Base-by-base conservation (phyloP, 2,329 filamentous ascomycete genomes). In the Neospermospora avenae region DNA sequence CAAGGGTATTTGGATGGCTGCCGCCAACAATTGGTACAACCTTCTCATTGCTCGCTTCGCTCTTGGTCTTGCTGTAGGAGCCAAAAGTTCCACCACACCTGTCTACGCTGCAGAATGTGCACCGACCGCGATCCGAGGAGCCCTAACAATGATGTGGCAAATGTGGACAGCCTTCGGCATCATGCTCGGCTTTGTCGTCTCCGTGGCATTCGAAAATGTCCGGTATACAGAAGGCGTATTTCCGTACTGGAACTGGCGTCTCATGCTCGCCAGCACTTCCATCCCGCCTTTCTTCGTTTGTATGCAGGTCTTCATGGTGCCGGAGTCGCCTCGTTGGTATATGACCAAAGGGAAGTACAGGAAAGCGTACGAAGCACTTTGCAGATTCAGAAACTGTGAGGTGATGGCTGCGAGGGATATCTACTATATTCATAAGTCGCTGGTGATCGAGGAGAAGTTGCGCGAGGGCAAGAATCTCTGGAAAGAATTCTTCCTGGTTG, bases 101-200 rank as follows among this genome's bases (percentile, higher is more conserved):
- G 86, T 93, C 28, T 93, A 90, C 67, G 78, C 79, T 16, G 81
- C 82, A 1, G 82, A 84, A 67, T 82, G 80, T 60, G 76, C 78
- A 1, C 82, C 82, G 2, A 77, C 81, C 4, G 64, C 71, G 6
- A 79, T 84, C 59, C 78, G 82, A 42, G 82, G 82, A 59, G 80
- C 76, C 11, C 70, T 64, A 18, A 89, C 93, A 64, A 93, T 93
- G 89, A 86, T 86, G 63, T 93, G 90, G 89, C 87, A 93, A 74
- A 77, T 88, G 73, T 88, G 85, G 83, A 85, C 81, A 2, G 81
- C 81, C 1, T 83, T 86, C 68, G 84, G 84, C 48, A 85, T 86
- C 64, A 80, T 84, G 66, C 74, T 85, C 16, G 86, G 86, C 31
- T 87, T 82, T 55, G 82, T 79, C 54, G 81, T 81, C 62, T 86